Evolutionary conservation across 2,329 filamentous ascomycete genomes (phyloP), one percentile per base, ranked within the genome.

Genomic region (Rugonectria rugulosa): DNA sequence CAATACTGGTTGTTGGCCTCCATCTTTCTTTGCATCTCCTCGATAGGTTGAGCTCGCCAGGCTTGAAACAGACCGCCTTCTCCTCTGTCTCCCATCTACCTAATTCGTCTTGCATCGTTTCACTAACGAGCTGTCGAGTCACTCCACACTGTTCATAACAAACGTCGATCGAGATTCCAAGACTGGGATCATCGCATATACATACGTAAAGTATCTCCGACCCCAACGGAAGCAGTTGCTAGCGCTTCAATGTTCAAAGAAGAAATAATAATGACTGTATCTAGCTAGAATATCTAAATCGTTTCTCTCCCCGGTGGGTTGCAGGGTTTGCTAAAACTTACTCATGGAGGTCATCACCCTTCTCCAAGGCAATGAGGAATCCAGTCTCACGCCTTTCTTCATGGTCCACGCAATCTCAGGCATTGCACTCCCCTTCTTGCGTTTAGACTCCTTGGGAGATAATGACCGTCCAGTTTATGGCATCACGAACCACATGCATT

Each of bases 321-420:
- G 11, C 31, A 36, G 34, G 32, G 11, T 36, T 31, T 48, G 31
- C 14, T 37, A 42, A 19, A 40, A 43, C 37, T 48, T 17, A 9
- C 51, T 32, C 20, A 66, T 66, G 63, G 62, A 66, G 19, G 54
- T 61, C 51, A 47, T 65, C 26, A 64, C 61, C 17, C 61, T 60
- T 27, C 48, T 66, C 17, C 63, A 66, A 42, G 60, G 63, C 46
- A 46, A 60, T 47, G 58, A 58, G 40, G 40, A 52, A 19, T 66
- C 62, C 5, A 19, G 27, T 15, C 57, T 61, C 26, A 64, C 60
- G 4, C 63, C 63, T 10, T 42, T 66, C 17, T 63, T 66, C 46
- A 45, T 66, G 32, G 46, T 66, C 21, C 63, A 66, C 27, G 61
- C 63, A 27, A 60, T 66, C 23, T 64, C 63, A 26, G 63, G 63